Conservation (phyloP, 768 basidiomycete genomes). For the Dioszegia crocea region DNA sequence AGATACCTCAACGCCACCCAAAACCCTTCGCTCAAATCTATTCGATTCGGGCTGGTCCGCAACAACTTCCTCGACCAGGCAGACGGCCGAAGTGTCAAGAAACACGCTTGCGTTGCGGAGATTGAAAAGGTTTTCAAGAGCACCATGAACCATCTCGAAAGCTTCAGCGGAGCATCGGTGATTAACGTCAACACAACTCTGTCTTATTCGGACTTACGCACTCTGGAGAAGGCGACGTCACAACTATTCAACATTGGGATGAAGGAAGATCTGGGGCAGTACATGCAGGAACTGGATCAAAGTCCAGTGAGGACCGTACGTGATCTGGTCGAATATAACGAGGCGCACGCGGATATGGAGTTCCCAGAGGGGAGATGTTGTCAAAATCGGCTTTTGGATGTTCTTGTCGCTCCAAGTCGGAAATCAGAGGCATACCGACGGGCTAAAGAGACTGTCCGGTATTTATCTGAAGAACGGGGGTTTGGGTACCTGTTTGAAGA, state of each 20-base stretch:
- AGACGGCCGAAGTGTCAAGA: neutral
- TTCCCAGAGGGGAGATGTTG: slow-evolving; percentile 40
- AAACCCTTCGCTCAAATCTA: neutral
- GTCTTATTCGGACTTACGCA: neutral
- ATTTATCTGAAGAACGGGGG: slow-evolving; percentile 20
- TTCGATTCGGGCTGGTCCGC: slow-evolving; percentile 5
- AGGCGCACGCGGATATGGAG: slow-evolving; percentile 28
- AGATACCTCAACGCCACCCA: slow-evolving; percentile 1
- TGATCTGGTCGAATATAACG: slow-evolving; percentile 38
- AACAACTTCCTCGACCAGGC: slow-evolving; percentile 1
- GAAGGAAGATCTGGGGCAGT: slow-evolving; percentile 31
- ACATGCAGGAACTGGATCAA: slow-evolving; percentile 17
- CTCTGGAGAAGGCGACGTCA: neutral
- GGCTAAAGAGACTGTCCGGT: slow-evolving; percentile 16
- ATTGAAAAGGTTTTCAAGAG: neutral
- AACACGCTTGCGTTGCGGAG: neutral
- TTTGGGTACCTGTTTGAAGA: slow-evolving; percentile 25
- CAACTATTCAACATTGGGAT: slow-evolving; percentile 17
- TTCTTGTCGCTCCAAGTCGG: slow-evolving; percentile 22
- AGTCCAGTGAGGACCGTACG: slow-evolving; percentile 15
- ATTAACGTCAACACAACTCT: neutral
- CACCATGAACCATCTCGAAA: neutral
- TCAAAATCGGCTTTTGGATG: slow-evolving; percentile 28
- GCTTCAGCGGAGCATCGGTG: neutral
- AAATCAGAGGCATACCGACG: slow-evolving; percentile 17